These are phyloP conservation scores for Clitopilus passeckerianus DNA, from an alignment of 768 basidiomycete species.

Conservation along the genomic window DNA sequence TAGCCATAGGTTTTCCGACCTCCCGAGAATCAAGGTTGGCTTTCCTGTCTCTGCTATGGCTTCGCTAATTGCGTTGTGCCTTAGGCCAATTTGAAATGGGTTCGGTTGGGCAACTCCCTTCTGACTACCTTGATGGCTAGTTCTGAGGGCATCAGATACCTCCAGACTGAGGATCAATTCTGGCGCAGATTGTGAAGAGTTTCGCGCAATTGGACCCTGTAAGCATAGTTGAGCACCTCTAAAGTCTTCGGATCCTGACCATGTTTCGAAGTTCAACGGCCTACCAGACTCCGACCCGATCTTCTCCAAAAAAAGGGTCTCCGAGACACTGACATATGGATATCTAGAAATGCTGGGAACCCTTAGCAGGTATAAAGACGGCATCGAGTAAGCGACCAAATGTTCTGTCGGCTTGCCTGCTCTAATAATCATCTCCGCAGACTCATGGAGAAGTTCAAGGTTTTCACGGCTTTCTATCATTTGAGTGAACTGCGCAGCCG, in stretches of 20 bases:
- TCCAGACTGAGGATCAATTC: constrained; percentile 80
- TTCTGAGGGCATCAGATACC: constrained; percentile 78
- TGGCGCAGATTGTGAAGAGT: constrained; percentile 78
- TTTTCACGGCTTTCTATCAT: constrained; percentile 96
- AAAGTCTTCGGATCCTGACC: neutral
- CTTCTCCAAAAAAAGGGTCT: constrained; percentile 79
- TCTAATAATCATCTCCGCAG: constrained; percentile 32
- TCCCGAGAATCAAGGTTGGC: constrained; percentile 61
- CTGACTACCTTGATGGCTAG: constrained; percentile 80
- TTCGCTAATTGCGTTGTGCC: too few relatives aligned
- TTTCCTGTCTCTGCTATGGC: neutral
- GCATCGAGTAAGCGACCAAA: constrained; percentile 65
- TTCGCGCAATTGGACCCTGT: constrained; percentile 94
- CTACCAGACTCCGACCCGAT: constrained; percentile 71
- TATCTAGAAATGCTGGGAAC: constrained; percentile 96
- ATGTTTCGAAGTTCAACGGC: constrained; percentile 54
- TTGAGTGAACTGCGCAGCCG: constrained; percentile 86
- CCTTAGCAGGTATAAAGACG: constrained; percentile 83
- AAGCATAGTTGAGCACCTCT: constrained; percentile 15
- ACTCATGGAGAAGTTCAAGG: constrained; percentile 83
- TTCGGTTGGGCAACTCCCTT: constrained; percentile 77
- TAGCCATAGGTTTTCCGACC: constrained; percentile 80
- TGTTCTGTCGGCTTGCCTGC: neutral
- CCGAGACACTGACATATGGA: constrained; percentile 81
- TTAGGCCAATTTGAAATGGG: constrained; percentile 80